Base-by-base conservation (phyloP, 139 green algal genomes). In the Pleodorina starrii region DNA sequence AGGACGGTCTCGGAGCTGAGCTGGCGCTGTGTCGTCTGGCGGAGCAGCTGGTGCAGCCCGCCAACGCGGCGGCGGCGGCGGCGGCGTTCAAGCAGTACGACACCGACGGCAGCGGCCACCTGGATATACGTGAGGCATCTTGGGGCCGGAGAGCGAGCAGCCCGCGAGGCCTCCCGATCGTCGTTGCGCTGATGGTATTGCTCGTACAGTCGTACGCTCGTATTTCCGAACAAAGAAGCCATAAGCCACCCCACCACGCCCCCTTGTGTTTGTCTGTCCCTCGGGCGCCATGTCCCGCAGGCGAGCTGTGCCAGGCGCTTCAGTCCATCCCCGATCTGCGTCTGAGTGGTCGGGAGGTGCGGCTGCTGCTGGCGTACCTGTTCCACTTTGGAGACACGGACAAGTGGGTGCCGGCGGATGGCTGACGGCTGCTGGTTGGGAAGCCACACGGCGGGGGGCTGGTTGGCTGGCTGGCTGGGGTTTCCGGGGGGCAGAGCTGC, bases 321-420 rank as follows among this genome's bases (percentile, higher is more conserved):
- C 66, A 40, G 5, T 88, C 60, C 0, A n/a, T 88, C 5, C 63
- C 44, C 2, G 81, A 57, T 2, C 1, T 79, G 66, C 48, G 21
- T 0, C 48, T 89, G 48, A 89, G n/a, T 3, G 29, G 17, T 1
- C 25, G 21, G 32, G 84, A 89, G 69, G 17, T 59, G 0, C 48
- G 84, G 6, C 69, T 89, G 69, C 84, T 89, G 12, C 69, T 89
- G 11, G 84, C 84, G 4, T 89, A 83, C 69, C 50, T 83, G 0
- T 89, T 83, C 69, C 84, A 89, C n/a, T 89, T 66, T 29, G 69
- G 69, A 0, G 84, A 89, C 36, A 87, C 60, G 80, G 60, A 87
- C 80, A 72, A 89, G 84, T 88, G 50, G 73, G 63, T 71, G 43
- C 19, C 0, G 48, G 4, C 16, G n/a, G 6, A 44, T 44, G 75